Conservation (phyloP, 2,329 filamentous ascomycete species). For the Scorias spongiosa region DNA sequence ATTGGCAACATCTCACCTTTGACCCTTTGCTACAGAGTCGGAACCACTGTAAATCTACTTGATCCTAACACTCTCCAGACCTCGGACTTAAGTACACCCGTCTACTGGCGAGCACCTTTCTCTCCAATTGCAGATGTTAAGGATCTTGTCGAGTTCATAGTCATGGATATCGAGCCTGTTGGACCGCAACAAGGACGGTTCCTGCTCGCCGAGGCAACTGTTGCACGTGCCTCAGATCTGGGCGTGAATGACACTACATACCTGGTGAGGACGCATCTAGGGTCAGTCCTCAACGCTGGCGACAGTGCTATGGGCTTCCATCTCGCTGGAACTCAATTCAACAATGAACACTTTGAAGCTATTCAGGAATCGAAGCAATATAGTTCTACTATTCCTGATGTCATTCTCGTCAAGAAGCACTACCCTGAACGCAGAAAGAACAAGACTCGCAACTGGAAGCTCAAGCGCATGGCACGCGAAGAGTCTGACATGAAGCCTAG, state of each 20-base stretch:
- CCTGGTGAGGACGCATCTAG: slow-evolving; percentile 81
- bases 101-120: slow-evolving; percentile 90
- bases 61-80: slow-evolving; percentile 87
- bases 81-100: slow-evolving; percentile 62
- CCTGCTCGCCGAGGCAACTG: slow-evolving; percentile 71
- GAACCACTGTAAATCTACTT: slow-evolving; percentile 76
- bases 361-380: slow-evolving; percentile 67
- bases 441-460: slow-evolving; percentile 66
- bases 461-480: slow-evolving; percentile 85
- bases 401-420: slow-evolving; percentile 92
- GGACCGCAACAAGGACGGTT: slow-evolving; percentile 65
- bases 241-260: slow-evolving; percentile 77
- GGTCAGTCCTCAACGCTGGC: slow-evolving; percentile 67
- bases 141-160: slow-evolving; percentile 78
- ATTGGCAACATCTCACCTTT: slow-evolving; percentile 81
- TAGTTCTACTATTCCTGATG: slow-evolving; percentile 69
- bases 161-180: slow-evolving; percentile 82
- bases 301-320: slow-evolving; percentile 95
- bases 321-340: slow-evolving; percentile 78
- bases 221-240: slow-evolving; percentile 74
- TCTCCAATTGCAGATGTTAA: slow-evolving; percentile 65
- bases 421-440: slow-evolving; percentile 74
- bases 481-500: slow-evolving; percentile 75
- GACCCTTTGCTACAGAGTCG: slow-evolving; percentile 72
- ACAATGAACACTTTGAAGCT: slow-evolving; percentile 71